Base-by-base conservation (phyloP, 495 filamentous ascomycete species). In the Chaetomidium leptoderma region DNA sequence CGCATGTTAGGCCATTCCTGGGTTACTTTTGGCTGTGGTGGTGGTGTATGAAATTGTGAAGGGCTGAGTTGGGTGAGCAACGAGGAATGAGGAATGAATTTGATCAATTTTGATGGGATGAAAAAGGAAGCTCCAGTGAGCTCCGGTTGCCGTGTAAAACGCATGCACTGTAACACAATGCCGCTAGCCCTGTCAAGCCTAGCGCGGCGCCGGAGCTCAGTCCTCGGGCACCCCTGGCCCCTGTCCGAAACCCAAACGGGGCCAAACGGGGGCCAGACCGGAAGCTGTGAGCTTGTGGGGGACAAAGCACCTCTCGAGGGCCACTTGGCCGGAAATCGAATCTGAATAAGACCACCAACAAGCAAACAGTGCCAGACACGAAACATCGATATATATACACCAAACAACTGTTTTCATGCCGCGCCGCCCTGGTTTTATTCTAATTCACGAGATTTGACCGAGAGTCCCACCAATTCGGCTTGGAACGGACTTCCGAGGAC, bases 1-100 rank as follows among this genome's bases (percentile, higher is more conserved):
- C 92, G 87, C 92, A 96, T 93, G 52, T 61, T 58, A 36, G 51
- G 42, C 32, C 59, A 62, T 58, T 48, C 21, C 47, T 16, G 47
- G 43, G 10, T 51, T 27, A 0, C n/a, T n/a, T n/a, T 19, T 2
- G 45, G 45, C 33, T 23, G 24, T 1, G 11, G 48, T 26, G 32
- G 8, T 40, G 13, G 6, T 7, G 8, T 33, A n/a, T 8, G 23
- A 29, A 17, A 16, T 29, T 26, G 47, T 17, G 23, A 21, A 35
- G 9, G 1, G 14, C 40, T 36, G 14, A 13, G 32, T 21, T 13
- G 17, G 16, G 33, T 21, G 9, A 16, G 39, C 1, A 16, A 6
- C 39, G 42, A 48, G 43, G 14, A 29, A 17, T 26, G 44, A 40
- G 37, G 37, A 40, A 17, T n/a, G n/a, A n/a, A n/a, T n/a, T n/a